Percentiles rank a stretch among this genome's conserved stretches.
Conservation (phyloP, 257 asterid species). For the Solanum neorickii region DNA sequence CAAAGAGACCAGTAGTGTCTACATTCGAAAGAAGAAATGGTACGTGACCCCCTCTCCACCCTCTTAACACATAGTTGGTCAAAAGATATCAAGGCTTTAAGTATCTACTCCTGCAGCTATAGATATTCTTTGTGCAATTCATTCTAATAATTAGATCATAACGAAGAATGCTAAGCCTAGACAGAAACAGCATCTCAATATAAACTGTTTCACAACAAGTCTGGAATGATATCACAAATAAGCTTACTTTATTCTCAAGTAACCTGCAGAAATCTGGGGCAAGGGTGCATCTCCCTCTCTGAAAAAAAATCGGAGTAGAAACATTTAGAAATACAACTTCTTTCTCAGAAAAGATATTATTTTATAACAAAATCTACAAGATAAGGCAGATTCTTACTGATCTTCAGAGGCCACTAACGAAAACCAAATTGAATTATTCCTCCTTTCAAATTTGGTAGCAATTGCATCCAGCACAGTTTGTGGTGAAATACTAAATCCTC, state of each 20-base stretch:
- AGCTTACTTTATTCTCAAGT: constrained; percentile 82
- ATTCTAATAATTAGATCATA: neutral
- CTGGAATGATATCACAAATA: neutral
- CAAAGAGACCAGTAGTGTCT: neutral
- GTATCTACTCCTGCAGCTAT: neutral
- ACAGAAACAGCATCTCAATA: neutral
- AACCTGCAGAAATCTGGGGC: constrained; percentile 86
- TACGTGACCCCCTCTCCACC: neutral
- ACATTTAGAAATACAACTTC: neutral
- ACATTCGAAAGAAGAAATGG: neutral
- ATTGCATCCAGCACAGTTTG: constrained; percentile 61
- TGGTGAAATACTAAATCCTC: constrained; percentile 49
- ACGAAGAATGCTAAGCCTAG: neutral
- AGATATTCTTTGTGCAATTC: neutral
- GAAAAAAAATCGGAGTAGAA: constrained; percentile 9
- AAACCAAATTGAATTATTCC: constrained; percentile 75
- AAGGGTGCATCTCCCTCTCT: constrained; percentile 65
- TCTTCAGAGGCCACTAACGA: constrained; percentile 71
- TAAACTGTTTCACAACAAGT: neutral
- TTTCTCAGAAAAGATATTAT: neutral
- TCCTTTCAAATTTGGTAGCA: constrained; percentile 36
- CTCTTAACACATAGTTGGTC: neutral
- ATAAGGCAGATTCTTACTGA: constrained; percentile 42
- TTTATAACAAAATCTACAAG: neutral
- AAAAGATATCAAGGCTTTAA: neutral